These are phyloP conservation scores for Talaromyces sp. DNA, from an alignment of 2,329 filamentous ascomycete genomes.

Conservation along the genomic window DNA sequence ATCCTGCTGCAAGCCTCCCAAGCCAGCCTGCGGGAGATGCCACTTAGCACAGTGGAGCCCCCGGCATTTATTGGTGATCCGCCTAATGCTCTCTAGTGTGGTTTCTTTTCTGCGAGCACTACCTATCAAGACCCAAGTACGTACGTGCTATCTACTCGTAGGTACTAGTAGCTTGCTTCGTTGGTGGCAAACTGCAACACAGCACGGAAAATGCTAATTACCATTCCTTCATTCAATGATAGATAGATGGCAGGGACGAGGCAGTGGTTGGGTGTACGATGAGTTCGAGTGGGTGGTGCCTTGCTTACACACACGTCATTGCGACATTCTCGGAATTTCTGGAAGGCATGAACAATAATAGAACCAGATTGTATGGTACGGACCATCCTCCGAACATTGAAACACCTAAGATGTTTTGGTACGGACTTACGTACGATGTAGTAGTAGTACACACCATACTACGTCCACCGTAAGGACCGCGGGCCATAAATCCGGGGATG, in stretches of 20 bases:
- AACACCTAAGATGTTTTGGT: background rate
- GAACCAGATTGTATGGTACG: background rate
- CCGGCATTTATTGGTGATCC: constrained; percentile 19
- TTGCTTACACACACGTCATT: constrained; percentile 9
- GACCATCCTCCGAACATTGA: background rate
- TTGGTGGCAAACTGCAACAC: constrained; percentile 9
- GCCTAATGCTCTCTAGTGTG: background rate
- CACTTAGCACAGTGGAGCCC: constrained; percentile 17
- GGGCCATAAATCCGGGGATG: constrained; percentile 10
- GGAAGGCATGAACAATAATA: background rate
- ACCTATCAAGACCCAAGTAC: too few relatives aligned
- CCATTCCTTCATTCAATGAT: too few relatives aligned
- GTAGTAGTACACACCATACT: background rate
- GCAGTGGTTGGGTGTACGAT: too few relatives aligned
- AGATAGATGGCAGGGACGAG: too few relatives aligned
- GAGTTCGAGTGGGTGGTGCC: background rate
- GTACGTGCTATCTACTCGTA: too few relatives aligned
- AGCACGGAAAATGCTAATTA: background rate
- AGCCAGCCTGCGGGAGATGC: constrained; percentile 17
- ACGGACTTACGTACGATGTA: background rate
- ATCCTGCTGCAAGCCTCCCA: background rate
- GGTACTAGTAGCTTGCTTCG: background rate
- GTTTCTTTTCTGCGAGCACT: background rate
- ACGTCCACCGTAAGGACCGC: background rate
- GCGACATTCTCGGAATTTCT: background rate